phyloP scores from a whole-genome alignment of 2,329 filamentous ascomycete species.

The Westerdykella ornata region DNA sequence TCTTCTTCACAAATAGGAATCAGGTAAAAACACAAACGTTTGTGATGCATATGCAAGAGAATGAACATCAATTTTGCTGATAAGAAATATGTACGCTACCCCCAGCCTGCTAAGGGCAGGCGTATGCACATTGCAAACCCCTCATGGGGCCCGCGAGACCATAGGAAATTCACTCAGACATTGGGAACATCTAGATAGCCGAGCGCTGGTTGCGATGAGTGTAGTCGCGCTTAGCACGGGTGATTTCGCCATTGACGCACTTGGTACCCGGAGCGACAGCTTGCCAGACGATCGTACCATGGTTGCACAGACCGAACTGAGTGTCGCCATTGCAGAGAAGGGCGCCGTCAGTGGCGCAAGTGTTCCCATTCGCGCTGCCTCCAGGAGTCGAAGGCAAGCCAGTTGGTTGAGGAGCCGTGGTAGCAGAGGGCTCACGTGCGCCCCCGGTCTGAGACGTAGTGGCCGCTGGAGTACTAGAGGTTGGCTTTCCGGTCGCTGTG shows the following conservation, averaged over 20 bases:
- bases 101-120: no score
- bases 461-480: slow-evolving; percentile 2
- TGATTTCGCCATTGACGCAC: slow-evolving; percentile 37
- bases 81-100: no score
- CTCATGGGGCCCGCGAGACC: no score
- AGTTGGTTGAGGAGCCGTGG: background rate
- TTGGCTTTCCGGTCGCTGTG: slow-evolving; percentile 11
- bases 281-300: slow-evolving; percentile 36
- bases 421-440: no score
- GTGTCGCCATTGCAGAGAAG: slow-evolving; percentile 34
- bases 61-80: no score
- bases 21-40: no score
- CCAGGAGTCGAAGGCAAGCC: slow-evolving; percentile 3
- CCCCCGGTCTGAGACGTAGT: background rate
- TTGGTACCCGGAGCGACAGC: slow-evolving; percentile 40
- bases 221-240: slow-evolving; percentile 17
- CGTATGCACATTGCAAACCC: no score
- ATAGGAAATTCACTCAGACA: no score
- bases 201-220: slow-evolving; percentile 16
- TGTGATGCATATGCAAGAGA: no score
- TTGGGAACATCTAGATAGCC: slow-evolving; percentile 1
- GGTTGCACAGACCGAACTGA: slow-evolving; percentile 39
- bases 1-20: no score
- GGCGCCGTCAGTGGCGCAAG: slow-evolving; percentile 32
- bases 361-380: slow-evolving; percentile 1